Evolutionary conservation across 2,329 filamentous ascomycete genomes (phyloP).

Genomic region (Elsinoe perseae): DNA sequence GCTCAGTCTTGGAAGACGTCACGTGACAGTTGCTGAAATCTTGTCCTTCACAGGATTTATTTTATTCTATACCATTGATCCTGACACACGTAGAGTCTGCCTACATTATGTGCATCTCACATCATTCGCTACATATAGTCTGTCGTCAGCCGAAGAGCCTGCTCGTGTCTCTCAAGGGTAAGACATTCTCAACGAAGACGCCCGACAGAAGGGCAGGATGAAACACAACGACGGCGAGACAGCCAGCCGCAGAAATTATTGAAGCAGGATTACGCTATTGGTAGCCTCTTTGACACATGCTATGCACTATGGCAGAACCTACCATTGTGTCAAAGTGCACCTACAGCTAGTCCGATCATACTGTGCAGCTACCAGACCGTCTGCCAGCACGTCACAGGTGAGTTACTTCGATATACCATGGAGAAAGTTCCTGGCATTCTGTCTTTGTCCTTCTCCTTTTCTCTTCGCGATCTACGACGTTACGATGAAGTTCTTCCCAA

Average conservation of each 20-base stretch:
- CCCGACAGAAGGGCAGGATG: neutral
- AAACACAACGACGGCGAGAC: conserved; percentile 5
- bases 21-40: no score
- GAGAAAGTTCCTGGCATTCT: no score
- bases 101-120: no score
- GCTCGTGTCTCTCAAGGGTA: neutral
- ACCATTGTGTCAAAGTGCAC: neutral
- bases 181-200: neutral
- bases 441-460: neutral
- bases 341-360: neutral
- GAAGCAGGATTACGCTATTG: neutral
- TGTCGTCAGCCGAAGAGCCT: no score
- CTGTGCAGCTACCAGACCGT: neutral
- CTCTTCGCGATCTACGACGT: neutral
- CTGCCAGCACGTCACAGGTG: neutral
- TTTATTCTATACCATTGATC: no score
- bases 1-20: no score
- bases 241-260: no score
- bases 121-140: no score
- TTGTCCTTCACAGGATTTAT: no score
- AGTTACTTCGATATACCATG: neutral
- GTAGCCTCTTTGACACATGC: neutral
- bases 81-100: no score
- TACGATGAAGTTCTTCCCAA: neutral
- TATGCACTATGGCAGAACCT: neutral